Evolutionary conservation across 2,329 filamentous ascomycete species (phyloP).

Genomic region (Emericellopsis atlantica): DNA sequence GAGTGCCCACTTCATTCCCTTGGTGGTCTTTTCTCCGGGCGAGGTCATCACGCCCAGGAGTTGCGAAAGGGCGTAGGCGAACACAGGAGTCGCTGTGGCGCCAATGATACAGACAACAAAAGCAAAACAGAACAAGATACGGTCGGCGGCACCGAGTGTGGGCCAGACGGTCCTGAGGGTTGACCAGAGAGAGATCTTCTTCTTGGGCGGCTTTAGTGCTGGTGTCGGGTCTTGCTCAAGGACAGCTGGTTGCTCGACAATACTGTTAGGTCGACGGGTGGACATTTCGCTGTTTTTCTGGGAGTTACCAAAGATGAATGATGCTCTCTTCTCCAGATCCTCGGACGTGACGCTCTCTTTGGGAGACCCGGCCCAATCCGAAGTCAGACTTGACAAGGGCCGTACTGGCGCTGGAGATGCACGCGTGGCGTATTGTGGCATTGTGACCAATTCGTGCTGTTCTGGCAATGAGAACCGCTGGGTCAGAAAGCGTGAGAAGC

Average conservation of each 20-base stretch:
- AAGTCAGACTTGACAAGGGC: too few relatives aligned
- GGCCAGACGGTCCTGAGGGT: slow-evolving; percentile 54
- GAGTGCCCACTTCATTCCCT: slow-evolving; percentile 55
- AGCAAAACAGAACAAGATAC: slow-evolving; percentile 43
- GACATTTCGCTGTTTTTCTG: too few relatives aligned
- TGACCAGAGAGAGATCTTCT: slow-evolving; percentile 8
- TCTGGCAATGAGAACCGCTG: slow-evolving; percentile 3
- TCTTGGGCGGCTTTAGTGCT: background rate
- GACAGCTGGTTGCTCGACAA: background rate
- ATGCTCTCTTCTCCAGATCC: too few relatives aligned
- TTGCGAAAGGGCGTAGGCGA: slow-evolving; percentile 64
- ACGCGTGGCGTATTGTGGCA: too few relatives aligned
- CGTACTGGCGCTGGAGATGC: too few relatives aligned
- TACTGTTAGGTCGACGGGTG: too few relatives aligned
- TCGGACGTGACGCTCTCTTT: too few relatives aligned
- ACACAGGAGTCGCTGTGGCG: slow-evolving; percentile 57
- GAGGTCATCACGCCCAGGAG: slow-evolving; percentile 60
- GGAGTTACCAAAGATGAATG: too few relatives aligned
- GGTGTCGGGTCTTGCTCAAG: background rate
- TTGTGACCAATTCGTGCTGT: too few relatives aligned
- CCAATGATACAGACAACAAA: slow-evolving; percentile 50
- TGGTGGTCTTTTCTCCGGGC: slow-evolving; percentile 28
- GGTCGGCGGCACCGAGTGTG: slow-evolving; percentile 36
- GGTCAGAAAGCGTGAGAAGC: slow-evolving; percentile 4
- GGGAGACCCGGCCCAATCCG: too few relatives aligned